Percentiles rank a stretch among this genome's conserved stretches.
Conservation (phyloP, 139 green algal genomes). For the Coccomyxa sp. region DNA sequence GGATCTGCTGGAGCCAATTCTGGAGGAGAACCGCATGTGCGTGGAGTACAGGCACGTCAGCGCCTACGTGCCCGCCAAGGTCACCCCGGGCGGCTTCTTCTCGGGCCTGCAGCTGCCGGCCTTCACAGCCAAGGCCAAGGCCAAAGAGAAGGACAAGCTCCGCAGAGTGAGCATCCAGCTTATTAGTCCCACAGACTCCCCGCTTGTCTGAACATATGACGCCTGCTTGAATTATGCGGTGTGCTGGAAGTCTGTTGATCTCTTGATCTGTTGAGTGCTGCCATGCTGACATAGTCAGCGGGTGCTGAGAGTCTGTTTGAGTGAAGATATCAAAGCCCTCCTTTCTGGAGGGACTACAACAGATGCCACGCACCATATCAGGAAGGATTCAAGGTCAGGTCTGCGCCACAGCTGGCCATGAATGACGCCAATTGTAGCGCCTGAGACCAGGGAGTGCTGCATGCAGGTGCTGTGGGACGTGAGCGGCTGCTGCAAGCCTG, state of each 20-base stretch:
- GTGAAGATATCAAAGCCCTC: neutral
- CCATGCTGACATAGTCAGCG: neutral
- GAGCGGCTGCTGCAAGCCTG: constrained; percentile 33
- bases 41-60: constrained; percentile 1
- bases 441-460: too few relatives aligned
- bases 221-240: neutral
- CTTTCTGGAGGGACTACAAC: neutral
- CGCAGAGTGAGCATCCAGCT: neutral
- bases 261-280: neutral
- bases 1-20: neutral
- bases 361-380: neutral
- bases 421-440: neutral
- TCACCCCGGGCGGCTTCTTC: neutral
- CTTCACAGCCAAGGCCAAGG: neutral
- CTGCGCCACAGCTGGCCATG: neutral
- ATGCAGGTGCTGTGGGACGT: constrained; percentile 50
- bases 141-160: neutral
- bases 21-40: neutral
- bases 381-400: neutral
- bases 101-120: neutral
- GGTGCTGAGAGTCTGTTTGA: too few relatives aligned
- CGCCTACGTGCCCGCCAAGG: neutral
- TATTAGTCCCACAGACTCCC: neutral
- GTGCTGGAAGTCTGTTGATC: neutral
- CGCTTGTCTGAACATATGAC: neutral